Percentiles rank a stretch among this genome's conserved stretches.
Evolutionary conservation across 805 yeast genomes (phyloP).

Genomic region (Brettanomyces naardenensis): DNA sequence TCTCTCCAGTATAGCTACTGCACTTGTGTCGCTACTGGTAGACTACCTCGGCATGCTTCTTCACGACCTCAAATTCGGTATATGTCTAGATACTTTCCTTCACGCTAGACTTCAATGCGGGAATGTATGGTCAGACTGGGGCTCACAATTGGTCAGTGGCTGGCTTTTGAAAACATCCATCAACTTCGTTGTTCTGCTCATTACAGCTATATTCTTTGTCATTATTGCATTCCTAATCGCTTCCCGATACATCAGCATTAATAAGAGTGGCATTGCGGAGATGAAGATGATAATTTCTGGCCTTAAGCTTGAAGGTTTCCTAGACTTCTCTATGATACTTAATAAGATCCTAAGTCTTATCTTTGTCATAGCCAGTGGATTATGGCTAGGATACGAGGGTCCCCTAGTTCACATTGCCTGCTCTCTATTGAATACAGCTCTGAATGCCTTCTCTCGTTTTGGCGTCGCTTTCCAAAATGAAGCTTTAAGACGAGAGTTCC

Average conservation of each 20-base stretch:
- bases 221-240: conserved; percentile 28
- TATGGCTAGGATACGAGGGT: conserved; percentile 84
- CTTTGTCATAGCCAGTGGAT: conserved; percentile 64
- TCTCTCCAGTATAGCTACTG: conserved; percentile 36
- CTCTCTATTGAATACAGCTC: conserved; percentile 39
- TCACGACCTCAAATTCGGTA: conserved; percentile 45
- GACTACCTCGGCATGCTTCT: conserved; percentile 44
- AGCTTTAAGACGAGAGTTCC: conserved; percentile 55
- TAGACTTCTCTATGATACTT: conserved; percentile 44
- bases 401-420: conserved; percentile 78
- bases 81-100: conserved; percentile 31
- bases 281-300: conserved; percentile 65
- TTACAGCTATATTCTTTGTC: conserved; percentile 32
- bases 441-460: conserved; percentile 20
- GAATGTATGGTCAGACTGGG: conserved; percentile 5
- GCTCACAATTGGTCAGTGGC: conserved; percentile 17
- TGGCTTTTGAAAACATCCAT: conserved; percentile 23
- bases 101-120: conserved; percentile 25
- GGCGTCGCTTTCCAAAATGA: conserved; percentile 32
- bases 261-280: conserved; percentile 66
- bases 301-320: conserved; percentile 41
- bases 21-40: conserved; percentile 39
- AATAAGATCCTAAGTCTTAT: conserved; percentile 52
- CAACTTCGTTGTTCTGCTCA: conserved; percentile 30
- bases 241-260: conserved; percentile 28